Conservation (phyloP, 2,329 filamentous ascomycete species). For the Ascocoryne sarcoides region DNA sequence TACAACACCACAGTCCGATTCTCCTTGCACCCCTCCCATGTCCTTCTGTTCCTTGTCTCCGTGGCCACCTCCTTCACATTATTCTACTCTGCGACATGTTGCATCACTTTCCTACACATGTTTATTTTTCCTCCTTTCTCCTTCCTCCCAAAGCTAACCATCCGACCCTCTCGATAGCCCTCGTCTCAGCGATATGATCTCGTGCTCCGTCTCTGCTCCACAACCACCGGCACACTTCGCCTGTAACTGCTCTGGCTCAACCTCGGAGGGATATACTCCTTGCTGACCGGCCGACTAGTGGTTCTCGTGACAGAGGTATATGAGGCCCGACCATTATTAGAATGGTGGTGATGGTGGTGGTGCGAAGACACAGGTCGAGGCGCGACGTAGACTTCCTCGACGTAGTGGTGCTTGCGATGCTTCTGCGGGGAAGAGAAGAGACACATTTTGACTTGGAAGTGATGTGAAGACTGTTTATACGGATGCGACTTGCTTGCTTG, state of each 20-base stretch:
- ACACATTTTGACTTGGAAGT: slow-evolving; percentile 17
- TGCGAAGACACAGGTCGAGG: slow-evolving; percentile 21
- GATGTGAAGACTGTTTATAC: slow-evolving; percentile 3
- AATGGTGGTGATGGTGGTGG: slow-evolving; percentile 14
- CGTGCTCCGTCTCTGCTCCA: slow-evolving; percentile 18
- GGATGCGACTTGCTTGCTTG: too few relatives aligned
- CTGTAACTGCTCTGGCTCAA: slow-evolving; percentile 22
- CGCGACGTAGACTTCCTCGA: slow-evolving; percentile 23
- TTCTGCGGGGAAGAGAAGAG: slow-evolving; percentile 18
- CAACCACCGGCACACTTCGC: slow-evolving; percentile 18
- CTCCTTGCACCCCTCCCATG: too few relatives aligned
- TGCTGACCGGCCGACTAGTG: slow-evolving; percentile 10
- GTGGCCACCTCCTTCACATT: too few relatives aligned
- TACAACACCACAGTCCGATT: too few relatives aligned
- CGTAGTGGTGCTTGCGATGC: slow-evolving; percentile 18
- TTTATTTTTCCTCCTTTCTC: too few relatives aligned
- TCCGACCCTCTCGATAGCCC: too few relatives aligned
- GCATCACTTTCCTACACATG: too few relatives aligned
- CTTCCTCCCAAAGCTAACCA: too few relatives aligned
- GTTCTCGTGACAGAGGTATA: slow-evolving; percentile 22
- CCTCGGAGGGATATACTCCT: slow-evolving; percentile 15
- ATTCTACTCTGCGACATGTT: too few relatives aligned
- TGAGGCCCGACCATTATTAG: slow-evolving; percentile 15
- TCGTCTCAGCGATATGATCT: slow-evolving; percentile 13
- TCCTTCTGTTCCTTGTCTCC: too few relatives aligned